Evolutionary conservation across 768 basidiomycete genomes (phyloP).

Genomic region (Leccinum imitatum): DNA sequence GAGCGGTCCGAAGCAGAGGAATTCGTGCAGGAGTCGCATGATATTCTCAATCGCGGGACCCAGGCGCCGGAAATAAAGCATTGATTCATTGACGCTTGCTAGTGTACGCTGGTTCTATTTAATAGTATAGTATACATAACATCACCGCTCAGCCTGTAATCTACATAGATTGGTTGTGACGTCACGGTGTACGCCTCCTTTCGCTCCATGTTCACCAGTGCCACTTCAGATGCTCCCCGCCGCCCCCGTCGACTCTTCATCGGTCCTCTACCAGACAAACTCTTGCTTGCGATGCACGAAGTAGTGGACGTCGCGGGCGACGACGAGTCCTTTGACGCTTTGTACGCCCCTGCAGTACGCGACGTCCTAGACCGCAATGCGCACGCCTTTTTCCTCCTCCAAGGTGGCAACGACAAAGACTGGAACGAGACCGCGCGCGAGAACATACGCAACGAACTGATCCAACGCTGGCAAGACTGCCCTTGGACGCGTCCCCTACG

Average conservation of each 20-base stretch:
- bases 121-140: conserved; percentile 4
- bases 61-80: conserved; percentile 27
- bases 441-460: conserved; percentile 54
- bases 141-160: conserved; percentile 22
- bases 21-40: conserved; percentile 62
- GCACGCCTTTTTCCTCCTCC: conserved; percentile 57
- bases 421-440: conserved; percentile 61
- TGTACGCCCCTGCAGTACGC: conserved; percentile 33
- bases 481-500: conserved; percentile 58
- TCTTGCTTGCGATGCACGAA: conserved; percentile 43
- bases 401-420: conserved; percentile 63
- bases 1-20: conserved; percentile 64
- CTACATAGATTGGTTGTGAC: conserved; percentile 20
- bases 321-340: conserved; percentile 37
- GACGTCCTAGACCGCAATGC: conserved; percentile 56
- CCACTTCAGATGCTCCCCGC: not conserved
- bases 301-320: conserved; percentile 19
- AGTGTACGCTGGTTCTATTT: conserved; percentile 6
- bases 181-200: conserved; percentile 20
- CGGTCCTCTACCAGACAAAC: conserved; percentile 72
- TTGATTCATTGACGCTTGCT: conserved; percentile 16
- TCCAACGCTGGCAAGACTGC: conserved; percentile 60
- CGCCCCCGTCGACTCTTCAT: conserved; percentile 57
- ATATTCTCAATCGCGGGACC: conserved; percentile 42
- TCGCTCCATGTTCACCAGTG: not conserved